Base-by-base conservation (phyloP, 768 basidiomycete genomes). In the Calocybe indica region DNA sequence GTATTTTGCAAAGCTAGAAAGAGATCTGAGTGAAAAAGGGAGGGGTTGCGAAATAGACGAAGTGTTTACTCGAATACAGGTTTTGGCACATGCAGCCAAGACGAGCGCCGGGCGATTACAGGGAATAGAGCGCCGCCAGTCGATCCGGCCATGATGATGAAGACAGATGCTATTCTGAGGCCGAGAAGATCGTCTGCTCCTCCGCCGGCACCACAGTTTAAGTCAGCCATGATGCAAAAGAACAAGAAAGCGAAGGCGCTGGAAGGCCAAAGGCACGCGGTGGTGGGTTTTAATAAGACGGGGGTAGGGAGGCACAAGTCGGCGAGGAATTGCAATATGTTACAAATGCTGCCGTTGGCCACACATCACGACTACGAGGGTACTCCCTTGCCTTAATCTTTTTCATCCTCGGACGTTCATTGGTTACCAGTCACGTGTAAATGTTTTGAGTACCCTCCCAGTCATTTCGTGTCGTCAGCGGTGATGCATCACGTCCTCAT, bases 1-100 rank as follows among this genome's bases (percentile, higher is more conserved):
- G 63, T 85, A 92, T 64, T 91, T 92, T 31, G 88, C 84, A 61
- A 92, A 89, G 43, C 86, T 88, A 49, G 13, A 15, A 12, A 43
- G 36, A 57, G 52, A 36, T 32, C 32, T 42, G 33, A 14, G 14
- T 43, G 34, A 12, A 48, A 33, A 13, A 32, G 37, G 40, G 44
- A 10, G 38, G 32, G 6, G 35, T 14, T n/a, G 2, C 14, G 28
- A 34, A 45, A 22, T 30, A 34, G 11, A 38, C 40, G 36, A 37
- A 39, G 22, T 2, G 65, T 85, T 29, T 46, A 89, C 88, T 93
- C 83, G 50, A 88, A 92, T 2, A 84, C 63, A 34, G 60, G 48
- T 41, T 73, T 75, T 9, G 87, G 87, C 3, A 88, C 69, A 41
- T 63, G 69, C 8, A 88, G 48, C 70, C 72, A 73, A 6, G 58